Base-by-base conservation (phyloP, 1,284 basidiomycete genomes). In the Austropuccinia psidii region DNA sequence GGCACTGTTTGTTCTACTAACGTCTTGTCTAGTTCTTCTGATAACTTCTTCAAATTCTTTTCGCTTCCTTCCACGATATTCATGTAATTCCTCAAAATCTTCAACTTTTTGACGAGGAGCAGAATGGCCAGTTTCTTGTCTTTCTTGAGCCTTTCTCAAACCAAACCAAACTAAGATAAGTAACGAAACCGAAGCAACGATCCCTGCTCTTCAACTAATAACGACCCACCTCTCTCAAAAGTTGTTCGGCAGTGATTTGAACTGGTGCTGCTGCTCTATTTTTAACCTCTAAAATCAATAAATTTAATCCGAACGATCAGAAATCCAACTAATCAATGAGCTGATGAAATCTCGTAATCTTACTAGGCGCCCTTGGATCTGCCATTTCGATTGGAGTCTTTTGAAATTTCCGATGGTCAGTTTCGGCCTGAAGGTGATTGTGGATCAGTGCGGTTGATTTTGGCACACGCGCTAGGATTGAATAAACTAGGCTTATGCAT, bases 21-120 rank as follows among this genome's bases (percentile, higher is more conserved):
- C 90, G 83, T 89, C 93, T 29, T 88, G 88, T 75, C 93, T 85
- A 31, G 92, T 95, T 79, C 94, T 86, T 75, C 95, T 84, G 75
- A 99, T 93, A 2, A 92, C 86, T 76, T 96, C 93, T 82, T 99
- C 96, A 77, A 94, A 99, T 81, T 98, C 96, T 79, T 90, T 93
- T 62, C 95, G 85, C 80, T 97, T 98, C 75, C 96, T 84, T 27
- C 92, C 93, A 74, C 92, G 88, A 79, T 96, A 98, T 82, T 99
- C 96, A 81, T 90, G 85, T 47, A 98, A 88, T 82, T 99, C 96
- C 81, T 98, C 96, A 79, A 91, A 91, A 82, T 98, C 96, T 82
- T 97, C 93, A 60, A 98, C 89, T 57, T 91, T 87, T 80, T 97
- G 93, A 78, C 89, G 90, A n/a, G 94, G 93, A 2, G 93, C 92